These are phyloP conservation scores for Eucalyptus rudis DNA, from an alignment of 345 rosid genomes.

Conservation along the genomic window DNA sequence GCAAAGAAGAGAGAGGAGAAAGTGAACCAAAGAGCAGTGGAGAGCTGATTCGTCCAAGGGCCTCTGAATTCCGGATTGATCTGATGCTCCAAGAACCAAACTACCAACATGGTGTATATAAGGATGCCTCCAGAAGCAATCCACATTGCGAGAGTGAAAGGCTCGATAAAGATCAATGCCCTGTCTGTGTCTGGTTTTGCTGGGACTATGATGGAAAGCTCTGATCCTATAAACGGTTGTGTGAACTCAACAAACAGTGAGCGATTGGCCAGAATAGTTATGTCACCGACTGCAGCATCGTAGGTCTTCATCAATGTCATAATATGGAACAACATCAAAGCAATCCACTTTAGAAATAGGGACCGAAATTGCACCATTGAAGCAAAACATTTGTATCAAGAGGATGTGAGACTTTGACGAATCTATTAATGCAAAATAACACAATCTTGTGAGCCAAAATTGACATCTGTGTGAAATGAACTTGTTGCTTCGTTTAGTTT, in stretches of 20 bases:
- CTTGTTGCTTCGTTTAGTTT: neutral
- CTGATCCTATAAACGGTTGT: constrained; percentile 38
- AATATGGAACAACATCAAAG: neutral
- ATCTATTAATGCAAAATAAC: neutral
- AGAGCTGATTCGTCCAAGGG: constrained; percentile 13
- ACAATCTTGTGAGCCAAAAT: neutral
- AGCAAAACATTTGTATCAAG: neutral
- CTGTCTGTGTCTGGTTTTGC: neutral
- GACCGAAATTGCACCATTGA: neutral
- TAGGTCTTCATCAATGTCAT: constrained; percentile 15
- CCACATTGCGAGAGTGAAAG: constrained; percentile 45
- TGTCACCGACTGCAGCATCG: constrained; percentile 33
- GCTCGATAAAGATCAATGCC: constrained; percentile 31
- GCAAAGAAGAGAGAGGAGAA: constrained; percentile 42
- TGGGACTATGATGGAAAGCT: constrained; percentile 37
- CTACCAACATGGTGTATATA: constrained; percentile 26
- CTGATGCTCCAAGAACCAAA: constrained; percentile 37
- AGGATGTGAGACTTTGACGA: neutral
- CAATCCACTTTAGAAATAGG: neutral
- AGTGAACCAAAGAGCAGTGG: constrained; percentile 31
- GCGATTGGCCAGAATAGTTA: constrained; percentile 32
- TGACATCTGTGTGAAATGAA: neutral
- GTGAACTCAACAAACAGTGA: constrained; percentile 25
- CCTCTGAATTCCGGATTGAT: constrained; percentile 27
- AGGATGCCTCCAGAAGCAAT: constrained; percentile 16